Percentiles rank a stretch among this genome's conserved stretches.
phyloP scores from a whole-genome alignment of 2,329 filamentous ascomycete genomes.

The Botrytis elliptica region DNA sequence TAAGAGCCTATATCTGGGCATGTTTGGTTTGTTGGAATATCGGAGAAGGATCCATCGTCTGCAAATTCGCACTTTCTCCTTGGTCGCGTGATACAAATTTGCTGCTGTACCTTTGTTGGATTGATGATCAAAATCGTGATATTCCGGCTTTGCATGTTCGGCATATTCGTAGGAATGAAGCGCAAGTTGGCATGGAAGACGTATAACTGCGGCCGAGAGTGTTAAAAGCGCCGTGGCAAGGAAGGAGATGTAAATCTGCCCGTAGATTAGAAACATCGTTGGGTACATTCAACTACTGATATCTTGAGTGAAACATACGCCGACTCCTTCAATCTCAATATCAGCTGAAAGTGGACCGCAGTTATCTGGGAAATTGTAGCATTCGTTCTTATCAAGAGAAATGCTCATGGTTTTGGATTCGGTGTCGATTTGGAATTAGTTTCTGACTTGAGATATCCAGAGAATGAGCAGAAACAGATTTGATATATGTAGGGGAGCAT shows the following conservation, averaged over 20 bases:
- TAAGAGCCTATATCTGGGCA: background rate
- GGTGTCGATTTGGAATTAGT: background rate
- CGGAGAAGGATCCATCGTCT: background rate
- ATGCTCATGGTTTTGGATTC: background rate
- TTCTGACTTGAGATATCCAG: too few species aligned
- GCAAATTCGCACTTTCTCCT: background rate
- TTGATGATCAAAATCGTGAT: background rate
- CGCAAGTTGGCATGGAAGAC: conserved; percentile 5
- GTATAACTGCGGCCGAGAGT: background rate
- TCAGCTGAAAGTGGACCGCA: background rate
- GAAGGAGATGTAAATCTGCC: conserved; percentile 10
- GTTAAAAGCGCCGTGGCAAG: conserved; percentile 7
- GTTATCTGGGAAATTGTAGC: background rate
- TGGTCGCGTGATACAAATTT: background rate
- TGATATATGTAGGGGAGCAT: background rate
- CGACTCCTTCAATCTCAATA: background rate
- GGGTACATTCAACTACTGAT: background rate
- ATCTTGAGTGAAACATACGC: background rate
- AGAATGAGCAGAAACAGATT: background rate
- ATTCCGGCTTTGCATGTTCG: background rate
- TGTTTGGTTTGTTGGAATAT: background rate
- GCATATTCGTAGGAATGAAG: background rate
- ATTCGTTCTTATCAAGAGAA: background rate
- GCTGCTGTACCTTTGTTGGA: background rate
- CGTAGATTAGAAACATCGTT: background rate